Evolutionary conservation across 2,329 filamentous ascomycete species (phyloP), one percentile per base, ranked within the genome.

Genomic region (Nemania serpens): DNA sequence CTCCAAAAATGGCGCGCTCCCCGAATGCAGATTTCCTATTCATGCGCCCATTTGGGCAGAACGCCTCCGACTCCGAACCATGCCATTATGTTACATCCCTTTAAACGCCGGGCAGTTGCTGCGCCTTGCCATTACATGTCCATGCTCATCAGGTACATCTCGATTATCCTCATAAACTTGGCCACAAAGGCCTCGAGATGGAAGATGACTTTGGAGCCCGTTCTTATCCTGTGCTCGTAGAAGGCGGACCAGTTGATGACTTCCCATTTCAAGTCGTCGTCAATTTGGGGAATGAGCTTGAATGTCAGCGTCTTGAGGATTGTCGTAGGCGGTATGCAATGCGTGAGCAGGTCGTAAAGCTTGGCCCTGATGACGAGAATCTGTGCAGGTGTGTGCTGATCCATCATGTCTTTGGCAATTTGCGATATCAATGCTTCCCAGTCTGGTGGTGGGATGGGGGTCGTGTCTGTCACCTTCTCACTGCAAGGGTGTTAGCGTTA

Each of bases 151-250:
- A 89, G 77, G 73, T 87, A 96, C 87, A 93, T 94, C 80, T 99
- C 95, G 65, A 94, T 85, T 68, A 98, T 87, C 69, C 94, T 87
- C 94, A 99, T 98, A 75, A 98, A 97, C 79, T 97, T 98, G 59
- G 94, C 94, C 60, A 99, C 95, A 77, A 99, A 99, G 3, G 95
- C 95, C 77, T 99, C 96, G 3, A 99, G 81, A 73, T 99, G 96
- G 77, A 99, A 99, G 65, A 99, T 98, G 60, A 96, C 91, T 82
- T 99, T 99, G 61, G 85, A 93, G 53, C 95, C 95, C 69, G 90
- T 90, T 74, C 91, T 91, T 77, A 98, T 91, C 63, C 95, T 86
- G 76, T 99, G 95, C 77, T 99, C 96, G 75, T 96, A 99, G 72
- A 97, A 98, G 0, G 95, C 93, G 4, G 92, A 91, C 95, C 95